phyloP scores from a whole-genome alignment of 768 basidiomycete species.

The Boletus sp. region DNA sequence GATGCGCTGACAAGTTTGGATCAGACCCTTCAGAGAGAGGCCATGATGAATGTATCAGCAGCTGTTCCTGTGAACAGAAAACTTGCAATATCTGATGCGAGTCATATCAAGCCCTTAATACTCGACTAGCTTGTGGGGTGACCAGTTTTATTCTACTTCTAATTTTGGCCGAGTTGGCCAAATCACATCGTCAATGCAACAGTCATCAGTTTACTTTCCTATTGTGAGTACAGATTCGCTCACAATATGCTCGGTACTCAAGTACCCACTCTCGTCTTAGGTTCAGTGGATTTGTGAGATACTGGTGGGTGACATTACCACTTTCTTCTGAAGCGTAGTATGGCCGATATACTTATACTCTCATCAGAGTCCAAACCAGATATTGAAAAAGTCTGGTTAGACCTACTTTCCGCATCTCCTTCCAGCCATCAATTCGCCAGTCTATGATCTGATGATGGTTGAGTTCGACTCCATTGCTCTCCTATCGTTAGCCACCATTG shows the following conservation, averaged over 20 bases:
- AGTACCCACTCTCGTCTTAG: slow-evolving; percentile 24
- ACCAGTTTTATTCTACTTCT: not conserved
- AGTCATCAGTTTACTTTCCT: slow-evolving; percentile 76
- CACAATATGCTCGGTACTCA: not conserved
- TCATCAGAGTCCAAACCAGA: too few species aligned
- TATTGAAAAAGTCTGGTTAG: too few species aligned
- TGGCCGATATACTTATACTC: too few species aligned
- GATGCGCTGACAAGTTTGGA: slow-evolving; percentile 13
- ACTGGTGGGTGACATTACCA: too few species aligned
- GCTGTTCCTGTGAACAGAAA: slow-evolving; percentile 39
- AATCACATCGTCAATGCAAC: slow-evolving; percentile 34
- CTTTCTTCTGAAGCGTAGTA: too few species aligned
- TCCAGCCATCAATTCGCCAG: too few species aligned
- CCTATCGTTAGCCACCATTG: too few species aligned
- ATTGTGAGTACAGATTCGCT: slow-evolving; percentile 37
- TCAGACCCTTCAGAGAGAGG: slow-evolving; percentile 4
- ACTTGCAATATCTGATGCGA: slow-evolving; percentile 35
- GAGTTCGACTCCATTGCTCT: too few species aligned
- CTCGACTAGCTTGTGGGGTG: slow-evolving; percentile 50
- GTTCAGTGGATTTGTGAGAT: slow-evolving; percentile 52
- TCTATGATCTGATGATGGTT: too few species aligned
- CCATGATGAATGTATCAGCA: slow-evolving; percentile 33
- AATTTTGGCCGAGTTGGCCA: not conserved
- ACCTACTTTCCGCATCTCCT: too few species aligned
- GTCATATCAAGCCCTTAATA: slow-evolving; percentile 49